Conservation (phyloP, 2,329 filamentous ascomycete genomes). For the Ophiostoma populinum region DNA sequence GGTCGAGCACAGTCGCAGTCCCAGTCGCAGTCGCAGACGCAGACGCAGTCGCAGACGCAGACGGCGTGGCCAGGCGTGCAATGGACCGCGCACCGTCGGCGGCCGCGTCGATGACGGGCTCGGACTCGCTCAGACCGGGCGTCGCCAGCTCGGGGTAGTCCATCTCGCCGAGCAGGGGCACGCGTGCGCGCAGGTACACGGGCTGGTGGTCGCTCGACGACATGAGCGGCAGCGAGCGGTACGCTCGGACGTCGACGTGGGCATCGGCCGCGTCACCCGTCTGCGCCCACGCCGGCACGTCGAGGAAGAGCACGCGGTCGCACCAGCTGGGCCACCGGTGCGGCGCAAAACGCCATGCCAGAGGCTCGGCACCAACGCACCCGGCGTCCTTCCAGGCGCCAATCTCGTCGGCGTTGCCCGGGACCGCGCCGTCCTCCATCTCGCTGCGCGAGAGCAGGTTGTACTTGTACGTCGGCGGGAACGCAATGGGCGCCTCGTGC, state of each 20-base stretch:
- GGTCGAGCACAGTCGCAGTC: too few relatives aligned
- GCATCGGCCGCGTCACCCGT: neutral
- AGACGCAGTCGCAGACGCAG: too few relatives aligned
- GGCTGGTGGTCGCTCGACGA: constrained; percentile 77
- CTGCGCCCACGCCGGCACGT: constrained; percentile 36
- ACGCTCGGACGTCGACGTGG: constrained; percentile 38
- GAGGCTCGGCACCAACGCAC: constrained; percentile 11
- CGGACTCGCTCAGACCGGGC: too few relatives aligned
- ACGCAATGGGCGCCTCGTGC: constrained; percentile 53
- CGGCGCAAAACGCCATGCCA: constrained; percentile 55
- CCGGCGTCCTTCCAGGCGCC: constrained; percentile 6
- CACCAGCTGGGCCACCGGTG: constrained; percentile 90
- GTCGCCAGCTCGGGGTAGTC: too few relatives aligned
- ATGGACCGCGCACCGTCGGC: too few relatives aligned
- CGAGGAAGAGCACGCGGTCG: constrained; percentile 70
- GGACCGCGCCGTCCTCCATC: constrained; percentile 16
- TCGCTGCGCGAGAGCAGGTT: constrained; percentile 20
- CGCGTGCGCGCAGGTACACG: constrained; percentile 52
- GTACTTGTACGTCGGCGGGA: constrained; percentile 94
- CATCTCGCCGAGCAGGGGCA: constrained; percentile 36
- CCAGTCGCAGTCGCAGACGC: too few relatives aligned
- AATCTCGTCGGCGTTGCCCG: constrained; percentile 16
- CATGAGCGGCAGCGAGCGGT: constrained; percentile 61
- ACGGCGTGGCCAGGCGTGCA: too few relatives aligned
- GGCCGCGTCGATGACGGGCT: too few relatives aligned